phyloP scores from a whole-genome alignment of 2,329 filamentous ascomycete species.

The Aspergillus sp. region DNA sequence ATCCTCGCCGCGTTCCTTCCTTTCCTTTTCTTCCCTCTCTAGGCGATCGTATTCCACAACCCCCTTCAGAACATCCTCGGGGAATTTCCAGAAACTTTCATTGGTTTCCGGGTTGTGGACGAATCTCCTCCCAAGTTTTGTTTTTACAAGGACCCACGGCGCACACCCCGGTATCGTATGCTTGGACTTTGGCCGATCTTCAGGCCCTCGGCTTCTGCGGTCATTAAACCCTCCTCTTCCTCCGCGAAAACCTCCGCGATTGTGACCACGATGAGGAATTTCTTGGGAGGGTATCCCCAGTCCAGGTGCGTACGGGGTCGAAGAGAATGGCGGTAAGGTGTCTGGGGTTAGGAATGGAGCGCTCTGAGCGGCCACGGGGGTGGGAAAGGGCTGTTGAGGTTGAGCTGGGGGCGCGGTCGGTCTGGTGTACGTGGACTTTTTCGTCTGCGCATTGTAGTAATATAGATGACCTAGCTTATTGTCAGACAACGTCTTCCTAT shows the following conservation, averaged over 20 bases:
- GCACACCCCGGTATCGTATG: constrained; percentile 75
- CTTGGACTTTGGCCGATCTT: constrained; percentile 79
- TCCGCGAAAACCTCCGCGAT: constrained; percentile 48
- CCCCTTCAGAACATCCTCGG: constrained; percentile 77
- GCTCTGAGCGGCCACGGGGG: constrained; percentile 44
- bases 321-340: constrained; percentile 36
- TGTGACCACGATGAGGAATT: constrained; percentile 36
- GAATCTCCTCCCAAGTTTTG: constrained; percentile 84
- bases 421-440: constrained; percentile 82
- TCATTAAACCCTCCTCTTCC: constrained; percentile 58
- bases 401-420: constrained; percentile 50
- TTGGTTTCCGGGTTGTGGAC: constrained; percentile 85
- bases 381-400: constrained; percentile 31
- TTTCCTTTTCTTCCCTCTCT: constrained; percentile 68
- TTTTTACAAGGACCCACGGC: constrained; percentile 91
- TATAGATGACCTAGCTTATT: constrained; percentile 68
- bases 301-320: constrained; percentile 35
- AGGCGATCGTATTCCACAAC: constrained; percentile 66
- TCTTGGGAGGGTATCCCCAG: constrained; percentile 17
- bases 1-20: constrained; percentile 44
- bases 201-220: constrained; percentile 64
- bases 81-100: constrained; percentile 93
- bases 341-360: constrained; percentile 31
- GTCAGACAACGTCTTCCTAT: constrained; percentile 21
- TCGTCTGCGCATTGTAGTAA: constrained; percentile 80